Conservation (phyloP, 176 grass and related monocot genomes). For the Pontederia paniculata region DNA sequence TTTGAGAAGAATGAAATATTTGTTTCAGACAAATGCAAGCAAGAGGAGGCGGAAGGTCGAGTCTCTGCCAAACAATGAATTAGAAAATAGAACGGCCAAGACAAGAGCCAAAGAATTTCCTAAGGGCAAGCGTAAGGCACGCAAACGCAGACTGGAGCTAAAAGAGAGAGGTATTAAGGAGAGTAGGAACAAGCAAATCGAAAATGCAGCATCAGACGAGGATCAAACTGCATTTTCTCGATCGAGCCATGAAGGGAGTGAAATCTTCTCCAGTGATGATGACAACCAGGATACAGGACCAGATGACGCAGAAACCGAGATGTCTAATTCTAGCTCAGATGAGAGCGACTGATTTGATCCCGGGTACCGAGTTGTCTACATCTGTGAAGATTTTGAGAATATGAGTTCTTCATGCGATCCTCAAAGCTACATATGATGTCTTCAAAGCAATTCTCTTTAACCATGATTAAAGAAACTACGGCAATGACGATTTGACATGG, state of each 20-base stretch:
- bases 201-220: conserved; percentile 35
- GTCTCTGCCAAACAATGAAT: conserved; percentile 12
- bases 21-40: conserved; percentile 62
- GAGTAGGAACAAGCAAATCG: conserved; percentile 39
- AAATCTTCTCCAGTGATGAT: conserved; percentile 22
- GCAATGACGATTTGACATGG: no score
- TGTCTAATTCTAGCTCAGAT: conserved; percentile 42
- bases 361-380: no score
- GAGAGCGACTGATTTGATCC: conserved; percentile 1
- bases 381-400: no score
- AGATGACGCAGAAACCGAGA: conserved; percentile 29
- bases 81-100: conserved; percentile 36
- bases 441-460: no score
- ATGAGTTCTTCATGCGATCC: no score
- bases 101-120: conserved; percentile 27
- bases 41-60: conserved; percentile 52
- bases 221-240: conserved; percentile 40
- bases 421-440: no score
- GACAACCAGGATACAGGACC: conserved; percentile 28
- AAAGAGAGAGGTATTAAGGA: conserved; percentile 42
- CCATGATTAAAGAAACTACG: no score
- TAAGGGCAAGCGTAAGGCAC: conserved; percentile 48
- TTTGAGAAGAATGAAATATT: background rate
- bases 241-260: conserved; percentile 49
- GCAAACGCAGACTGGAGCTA: conserved; percentile 62